Conservation (phyloP, 2,329 filamentous ascomycete genomes). For the Scytalidium lignicola region DNA sequence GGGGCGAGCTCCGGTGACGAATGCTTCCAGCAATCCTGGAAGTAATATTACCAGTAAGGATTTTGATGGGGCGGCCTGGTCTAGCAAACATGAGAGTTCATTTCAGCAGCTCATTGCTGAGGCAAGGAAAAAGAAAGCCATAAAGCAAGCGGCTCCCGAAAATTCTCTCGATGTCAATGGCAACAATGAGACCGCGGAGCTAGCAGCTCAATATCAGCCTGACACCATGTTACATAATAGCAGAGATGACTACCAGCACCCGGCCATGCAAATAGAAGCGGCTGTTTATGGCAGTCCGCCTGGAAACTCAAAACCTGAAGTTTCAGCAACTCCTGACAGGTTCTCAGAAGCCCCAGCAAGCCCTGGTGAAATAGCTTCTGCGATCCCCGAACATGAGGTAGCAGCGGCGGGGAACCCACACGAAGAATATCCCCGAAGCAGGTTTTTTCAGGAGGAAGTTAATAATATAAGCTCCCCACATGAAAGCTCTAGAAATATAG, state of each 20-base stretch:
- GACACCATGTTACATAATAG: not conserved
- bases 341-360: not conserved
- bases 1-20: constrained; percentile 43
- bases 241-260: not conserved
- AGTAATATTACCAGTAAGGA: constrained; percentile 75
- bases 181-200: not conserved
- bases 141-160: not conserved
- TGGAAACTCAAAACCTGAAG: too few species aligned
- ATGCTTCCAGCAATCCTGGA: constrained; percentile 32
- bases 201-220: not conserved
- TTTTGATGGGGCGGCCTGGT: constrained; percentile 78
- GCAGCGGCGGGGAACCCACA: not conserved
- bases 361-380: not conserved
- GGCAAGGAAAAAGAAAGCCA: constrained; percentile 53
- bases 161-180: not conserved
- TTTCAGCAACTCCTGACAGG: too few species aligned
- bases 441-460: not conserved
- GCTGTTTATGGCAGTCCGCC: not conserved
- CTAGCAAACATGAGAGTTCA: constrained; percentile 63
- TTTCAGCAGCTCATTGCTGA: constrained; percentile 77
- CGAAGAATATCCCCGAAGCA: not conserved
- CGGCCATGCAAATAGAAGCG: not conserved
- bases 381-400: not conserved
- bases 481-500: too few species aligned
- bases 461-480: not conserved